Evolutionary conservation across 768 basidiomycete species (phyloP), one percentile per base, ranked within the genome.

Genomic region (Mycena filopes): DNA sequence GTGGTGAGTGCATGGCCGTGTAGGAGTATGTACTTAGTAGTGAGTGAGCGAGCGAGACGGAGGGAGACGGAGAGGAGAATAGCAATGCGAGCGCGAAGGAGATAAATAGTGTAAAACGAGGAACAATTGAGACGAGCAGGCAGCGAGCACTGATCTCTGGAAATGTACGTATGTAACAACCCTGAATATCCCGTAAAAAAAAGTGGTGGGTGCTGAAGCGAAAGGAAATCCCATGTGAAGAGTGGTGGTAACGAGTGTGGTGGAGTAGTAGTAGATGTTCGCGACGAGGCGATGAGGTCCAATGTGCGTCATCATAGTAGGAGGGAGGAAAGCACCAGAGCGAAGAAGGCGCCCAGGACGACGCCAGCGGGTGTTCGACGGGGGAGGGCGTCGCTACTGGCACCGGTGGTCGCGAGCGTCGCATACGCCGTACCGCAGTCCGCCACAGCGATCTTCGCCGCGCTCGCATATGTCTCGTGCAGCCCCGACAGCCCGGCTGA

Each of bases 401-500:
- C 3, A 5, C 4, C 11, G 23, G 46, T 65, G 15, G 67, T 50
- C 6, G 68, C 45, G 9, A 60, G 58, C 12, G 72, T 76, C 47
- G 83, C 86, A 60, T 83, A 90, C n/a, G 75, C 73, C 15, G 76
- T 50, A 15, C 90, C 90, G 66, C 90, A 92, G 56, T 77, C 77
- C 8, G 70, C 70, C 42, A 83, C 80, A 55, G 87, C 80, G 56
- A 81, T 64, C 40, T 76, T 75, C 15, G 83, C 86, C 1, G 87
- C 89, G 4, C 63, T 33, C 28, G 74, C 72, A 74, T 90, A 92
- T 31, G 87, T 85, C 58, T 77, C 59, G 64, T 78, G 64, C 55
- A 91, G 78, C 38, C 77, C 82, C 4, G 65, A 70, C 29, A 82
- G 67, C 51, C 64, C 72, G 49, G 71, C 20, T 11, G 65, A 67